Evolutionary conservation across 73 alveolate species (phyloP).

Genomic region (Blepharisma japonicum): DNA sequence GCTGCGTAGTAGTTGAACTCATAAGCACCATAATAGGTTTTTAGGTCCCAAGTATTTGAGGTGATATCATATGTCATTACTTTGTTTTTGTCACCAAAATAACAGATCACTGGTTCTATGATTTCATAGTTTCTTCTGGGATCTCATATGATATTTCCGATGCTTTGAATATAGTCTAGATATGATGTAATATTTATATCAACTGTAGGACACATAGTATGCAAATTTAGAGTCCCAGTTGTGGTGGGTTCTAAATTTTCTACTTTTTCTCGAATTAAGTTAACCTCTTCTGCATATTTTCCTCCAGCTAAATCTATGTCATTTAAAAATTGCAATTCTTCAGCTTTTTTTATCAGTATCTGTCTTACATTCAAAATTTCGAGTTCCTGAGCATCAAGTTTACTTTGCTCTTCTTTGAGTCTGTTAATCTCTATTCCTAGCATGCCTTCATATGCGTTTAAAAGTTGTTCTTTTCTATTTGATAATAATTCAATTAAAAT

Average conservation of each 20-base stretch:
- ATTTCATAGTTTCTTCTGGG: slow-evolving; percentile 30
- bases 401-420: not conserved
- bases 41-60: slow-evolving; percentile 52
- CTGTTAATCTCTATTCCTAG: not conserved
- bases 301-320: not conserved
- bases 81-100: slow-evolving; percentile 77
- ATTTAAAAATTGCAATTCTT: not conserved
- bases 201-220: slow-evolving; percentile 4
- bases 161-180: not conserved
- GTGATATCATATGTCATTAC: slow-evolving; percentile 59
- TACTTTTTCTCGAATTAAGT: slow-evolving; percentile 37
- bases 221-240: slow-evolving; percentile 6
- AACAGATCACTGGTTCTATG: slow-evolving; percentile 51
- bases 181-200: slow-evolving; percentile 30
- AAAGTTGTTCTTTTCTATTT: slow-evolving; percentile 28
- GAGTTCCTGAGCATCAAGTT: not conserved
- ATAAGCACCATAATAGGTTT: slow-evolving; percentile 27
- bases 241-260: slow-evolving; percentile 11
- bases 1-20: slow-evolving; percentile 77
- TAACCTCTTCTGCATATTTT: slow-evolving; percentile 19
- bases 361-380: not conserved
- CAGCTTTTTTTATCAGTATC: not conserved
- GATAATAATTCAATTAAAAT: slow-evolving; percentile 23
- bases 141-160: slow-evolving; percentile 30
- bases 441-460: not conserved